Base-by-base conservation (phyloP, 441 rosid species). In the Bocquillonia castaneifolia region DNA sequence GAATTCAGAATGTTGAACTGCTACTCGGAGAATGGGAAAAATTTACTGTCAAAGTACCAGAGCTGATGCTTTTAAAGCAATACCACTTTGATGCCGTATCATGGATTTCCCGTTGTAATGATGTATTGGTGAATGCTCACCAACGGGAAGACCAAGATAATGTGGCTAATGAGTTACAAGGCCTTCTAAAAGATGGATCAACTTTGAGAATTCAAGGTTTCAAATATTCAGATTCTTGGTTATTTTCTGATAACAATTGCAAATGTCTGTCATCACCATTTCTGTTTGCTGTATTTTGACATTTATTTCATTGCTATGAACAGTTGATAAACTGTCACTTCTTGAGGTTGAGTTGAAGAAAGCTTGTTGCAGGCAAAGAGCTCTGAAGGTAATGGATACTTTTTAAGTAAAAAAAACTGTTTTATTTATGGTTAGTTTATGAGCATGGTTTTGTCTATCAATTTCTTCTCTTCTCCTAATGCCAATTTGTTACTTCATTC, bases 131-230 rank as follows among this genome's bases (percentile, higher is more conserved):
- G 59, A 83, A 87, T 74, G 76, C 74, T 55, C 80, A 80, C 64
- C 81, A 80, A 68, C 77, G 87, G 68, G 79, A 71, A 63, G 89
- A 91, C 80, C 97, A 91, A 63, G 81, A 67, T 29, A 82, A 63
- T 77, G 81, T 87, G 52, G 79, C 90, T 61, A 74, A 76, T 66
- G 97, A 88, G 77, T 78, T 94, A 75, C 80, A 81, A 71, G 70
- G 78, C 75, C 82, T 91, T 76, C 50, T 84, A 69, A 80, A 74
- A 66, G 96, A 86, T 59, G 91, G 93, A 73, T 70, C 83, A 60
- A 84, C 90, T 70, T 79, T 91, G 82, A 82, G 80, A 81, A 81
- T 91, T 83, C 86, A 82, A 85, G 97, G 97, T 93, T 72, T 80
- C 60, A 44, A 72, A 71, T 37, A 48, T 72, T 64, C 47, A 28